These are phyloP conservation scores for Zopfia rhizophila DNA, from an alignment of 2,329 filamentous ascomycete species.

Conservation along the genomic window DNA sequence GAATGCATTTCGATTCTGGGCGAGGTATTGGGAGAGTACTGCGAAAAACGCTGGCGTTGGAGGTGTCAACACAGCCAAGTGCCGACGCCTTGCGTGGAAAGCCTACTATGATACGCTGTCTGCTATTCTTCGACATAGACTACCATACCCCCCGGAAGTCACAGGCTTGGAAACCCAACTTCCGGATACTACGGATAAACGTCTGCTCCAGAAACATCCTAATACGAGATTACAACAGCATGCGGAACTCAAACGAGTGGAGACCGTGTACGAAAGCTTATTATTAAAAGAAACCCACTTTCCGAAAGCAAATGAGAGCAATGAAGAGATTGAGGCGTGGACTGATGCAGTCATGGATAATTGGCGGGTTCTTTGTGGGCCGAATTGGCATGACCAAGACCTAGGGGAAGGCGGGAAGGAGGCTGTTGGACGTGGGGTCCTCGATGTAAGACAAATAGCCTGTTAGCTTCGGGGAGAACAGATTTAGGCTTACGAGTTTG, in stretches of 20 bases:
- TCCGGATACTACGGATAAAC: slow-evolving; percentile 29
- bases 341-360: slow-evolving; percentile 82
- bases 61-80: slow-evolving; percentile 29
- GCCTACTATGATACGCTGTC: slow-evolving; percentile 86
- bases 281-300: slow-evolving; percentile 84
- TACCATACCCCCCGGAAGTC: slow-evolving; percentile 66
- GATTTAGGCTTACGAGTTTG: not conserved
- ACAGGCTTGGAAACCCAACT: slow-evolving; percentile 21
- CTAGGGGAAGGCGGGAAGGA: slow-evolving; percentile 84
- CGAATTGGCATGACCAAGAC: slow-evolving; percentile 82
- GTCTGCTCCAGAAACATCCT: slow-evolving; percentile 34
- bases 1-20: slow-evolving; percentile 70
- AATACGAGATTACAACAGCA: slow-evolving; percentile 63
- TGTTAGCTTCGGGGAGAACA: not conserved
- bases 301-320: slow-evolving; percentile 82
- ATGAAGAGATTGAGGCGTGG: slow-evolving; percentile 83
- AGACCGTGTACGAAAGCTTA: slow-evolving; percentile 80
- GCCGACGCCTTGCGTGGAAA: slow-evolving; percentile 78
- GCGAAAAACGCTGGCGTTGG: slow-evolving; percentile 31
- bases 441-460: slow-evolving; percentile 65
- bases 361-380: slow-evolving; percentile 84
- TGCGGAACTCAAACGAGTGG: slow-evolving; percentile 80
- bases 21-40: slow-evolving; percentile 68
- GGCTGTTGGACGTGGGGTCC: slow-evolving; percentile 76
- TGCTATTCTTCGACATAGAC: slow-evolving; percentile 73